Conservation (phyloP, 1,284 basidiomycete genomes). For the Microbotryomycetes sp. region DNA sequence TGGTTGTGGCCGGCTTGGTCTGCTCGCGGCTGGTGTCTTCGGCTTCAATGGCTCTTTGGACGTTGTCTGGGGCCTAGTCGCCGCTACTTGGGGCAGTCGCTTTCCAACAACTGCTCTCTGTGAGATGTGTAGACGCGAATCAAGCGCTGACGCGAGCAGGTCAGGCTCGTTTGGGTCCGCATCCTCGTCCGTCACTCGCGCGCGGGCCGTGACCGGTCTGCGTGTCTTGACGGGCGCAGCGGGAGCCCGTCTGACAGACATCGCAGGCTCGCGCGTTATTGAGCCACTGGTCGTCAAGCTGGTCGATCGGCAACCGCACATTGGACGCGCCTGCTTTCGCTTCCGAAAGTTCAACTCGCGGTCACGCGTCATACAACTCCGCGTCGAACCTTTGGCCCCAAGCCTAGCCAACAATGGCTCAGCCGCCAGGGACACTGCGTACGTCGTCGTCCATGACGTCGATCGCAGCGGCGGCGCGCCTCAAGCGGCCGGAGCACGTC, state of each 20-base stretch:
- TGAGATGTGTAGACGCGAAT: too few relatives aligned
- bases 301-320: too few relatives aligned
- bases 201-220: not conserved
- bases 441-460: not conserved
- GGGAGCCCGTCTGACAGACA: constrained; percentile 1
- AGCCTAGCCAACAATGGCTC: too few relatives aligned
- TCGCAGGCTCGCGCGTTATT: not conserved
- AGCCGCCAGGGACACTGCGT: not conserved
- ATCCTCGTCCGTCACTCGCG: not conserved
- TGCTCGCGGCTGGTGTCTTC: constrained; percentile 2
- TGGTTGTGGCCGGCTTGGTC: not conserved
- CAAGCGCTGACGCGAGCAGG: too few relatives aligned
- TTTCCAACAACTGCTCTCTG: too few relatives aligned
- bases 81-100: too few relatives aligned
- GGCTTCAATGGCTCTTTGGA: constrained; percentile 1
- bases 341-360: not conserved
- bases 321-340: not conserved
- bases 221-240: constrained; percentile 9
- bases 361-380: too few relatives aligned
- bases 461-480: not conserved
- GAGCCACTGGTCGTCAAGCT: not conserved
- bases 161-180: not conserved
- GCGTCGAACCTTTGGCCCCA: too few relatives aligned
- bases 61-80: too few relatives aligned
- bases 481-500: constrained; percentile 57